Conservation (phyloP, 306 rosid genomes). For the Senna siamea region DNA sequence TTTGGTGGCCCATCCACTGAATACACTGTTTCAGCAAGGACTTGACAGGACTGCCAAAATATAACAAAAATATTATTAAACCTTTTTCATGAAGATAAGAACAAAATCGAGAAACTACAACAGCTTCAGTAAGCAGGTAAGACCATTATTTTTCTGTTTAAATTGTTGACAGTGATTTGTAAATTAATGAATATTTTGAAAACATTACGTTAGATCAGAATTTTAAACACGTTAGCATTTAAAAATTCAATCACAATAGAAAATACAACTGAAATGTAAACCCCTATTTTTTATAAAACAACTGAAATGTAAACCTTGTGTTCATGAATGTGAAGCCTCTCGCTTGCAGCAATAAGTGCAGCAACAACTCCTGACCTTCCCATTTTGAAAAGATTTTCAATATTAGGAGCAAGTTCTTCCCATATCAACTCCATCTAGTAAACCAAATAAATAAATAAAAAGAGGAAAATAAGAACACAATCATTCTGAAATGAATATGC, state of each 20-base stretch:
- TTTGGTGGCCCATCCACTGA: constrained; percentile 59
- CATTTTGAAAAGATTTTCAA: constrained; percentile 72
- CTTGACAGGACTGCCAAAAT: constrained; percentile 73
- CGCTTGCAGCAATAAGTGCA: constrained; percentile 76
- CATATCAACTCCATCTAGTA: constrained; percentile 78
- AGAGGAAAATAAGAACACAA: constrained; percentile 22
- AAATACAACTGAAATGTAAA: constrained; percentile 39
- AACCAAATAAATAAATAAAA: constrained; percentile 30
- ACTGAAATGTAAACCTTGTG: constrained; percentile 58
- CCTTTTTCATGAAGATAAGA: constrained; percentile 35
- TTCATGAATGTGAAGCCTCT: constrained; percentile 78
- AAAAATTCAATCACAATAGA: constrained; percentile 36
- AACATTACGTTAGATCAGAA: constrained; percentile 23
- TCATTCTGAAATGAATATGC: constrained; percentile 31
- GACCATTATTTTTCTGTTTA: constrained; percentile 13
- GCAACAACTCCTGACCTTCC: constrained; percentile 95
- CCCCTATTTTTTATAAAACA: constrained; percentile 42
- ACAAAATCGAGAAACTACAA: constrained; percentile 36
- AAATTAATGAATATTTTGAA: constrained; percentile 15
- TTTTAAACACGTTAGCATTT: neutral
- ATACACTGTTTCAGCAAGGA: constrained; percentile 71
- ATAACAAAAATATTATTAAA: constrained; percentile 24
- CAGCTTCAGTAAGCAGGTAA: constrained; percentile 18
- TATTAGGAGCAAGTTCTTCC: constrained; percentile 80
- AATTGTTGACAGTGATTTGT: neutral